A percentile compares a stretch with the other conserved stretches of the same genome.
Evolutionary conservation across 331 rosid genomes (phyloP).

Genomic region (Acacia concinna): DNA sequence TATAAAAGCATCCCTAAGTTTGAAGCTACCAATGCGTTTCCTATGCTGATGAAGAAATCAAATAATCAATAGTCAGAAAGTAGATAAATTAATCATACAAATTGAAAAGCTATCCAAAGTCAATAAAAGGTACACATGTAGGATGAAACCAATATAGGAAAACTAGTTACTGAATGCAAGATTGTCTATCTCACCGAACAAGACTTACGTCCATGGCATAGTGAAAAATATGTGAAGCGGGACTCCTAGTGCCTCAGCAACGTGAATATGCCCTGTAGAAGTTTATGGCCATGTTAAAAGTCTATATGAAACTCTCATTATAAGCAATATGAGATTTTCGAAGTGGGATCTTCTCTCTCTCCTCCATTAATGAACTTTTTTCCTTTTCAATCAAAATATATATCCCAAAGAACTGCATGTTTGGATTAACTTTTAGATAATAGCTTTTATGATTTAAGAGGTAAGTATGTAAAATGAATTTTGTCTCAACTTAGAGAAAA

Average conservation of each 20-base stretch:
- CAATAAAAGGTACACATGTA: constrained; percentile 20
- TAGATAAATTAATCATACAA: neutral
- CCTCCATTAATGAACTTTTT: neutral
- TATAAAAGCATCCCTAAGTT: constrained; percentile 18
- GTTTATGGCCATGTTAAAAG: constrained; percentile 32
- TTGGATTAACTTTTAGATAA: too few species aligned
- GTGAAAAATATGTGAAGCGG: constrained; percentile 91
- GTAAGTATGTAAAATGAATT: too few species aligned
- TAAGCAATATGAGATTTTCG: constrained; percentile 3
- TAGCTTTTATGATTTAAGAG: too few species aligned
- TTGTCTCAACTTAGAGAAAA: too few species aligned
- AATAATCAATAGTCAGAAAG: neutral
- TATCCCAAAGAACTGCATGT: constrained; percentile 11
- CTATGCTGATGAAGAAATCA: constrained; percentile 4
- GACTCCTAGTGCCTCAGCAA: constrained; percentile 73
- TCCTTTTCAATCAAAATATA: constrained; percentile 8
- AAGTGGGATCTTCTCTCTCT: constrained; percentile 10
- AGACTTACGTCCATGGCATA: constrained; percentile 99
- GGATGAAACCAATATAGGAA: constrained; percentile 10
- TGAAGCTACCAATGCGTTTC: neutral
- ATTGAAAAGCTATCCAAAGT: constrained; percentile 18
- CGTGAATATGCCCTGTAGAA: constrained; percentile 86
- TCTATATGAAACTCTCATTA: constrained; percentile 5
- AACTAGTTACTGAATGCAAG: constrained; percentile 15
- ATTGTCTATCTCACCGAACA: constrained; percentile 41